Conservation (phyloP, 1,284 basidiomycete genomes). For the Xanthoconium separans region DNA sequence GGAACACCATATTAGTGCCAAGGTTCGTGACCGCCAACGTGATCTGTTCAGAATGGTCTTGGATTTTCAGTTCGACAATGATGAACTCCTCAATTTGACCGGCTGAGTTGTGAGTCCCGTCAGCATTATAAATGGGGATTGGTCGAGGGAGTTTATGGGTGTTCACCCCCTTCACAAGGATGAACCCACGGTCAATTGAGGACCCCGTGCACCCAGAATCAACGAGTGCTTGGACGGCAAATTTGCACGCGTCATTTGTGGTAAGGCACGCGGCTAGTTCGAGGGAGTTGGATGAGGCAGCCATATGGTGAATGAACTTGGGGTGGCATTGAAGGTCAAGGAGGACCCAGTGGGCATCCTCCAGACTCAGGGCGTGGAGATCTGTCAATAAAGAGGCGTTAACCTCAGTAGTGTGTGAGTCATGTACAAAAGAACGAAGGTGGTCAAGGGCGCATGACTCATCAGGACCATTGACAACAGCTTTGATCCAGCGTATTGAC, state of each 20-base stretch:
- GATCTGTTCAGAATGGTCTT: neutral
- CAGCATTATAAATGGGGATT: neutral
- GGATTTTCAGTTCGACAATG: neutral
- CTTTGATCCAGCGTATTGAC: too few species aligned
- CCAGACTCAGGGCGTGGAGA: too few species aligned
- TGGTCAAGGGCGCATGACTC: too few species aligned
- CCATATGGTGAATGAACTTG: neutral
- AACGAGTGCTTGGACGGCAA: neutral
- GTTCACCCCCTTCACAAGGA: neutral
- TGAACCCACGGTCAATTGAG: neutral
- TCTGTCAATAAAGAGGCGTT: too few species aligned
- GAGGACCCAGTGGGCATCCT: too few species aligned
- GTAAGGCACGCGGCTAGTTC: neutral
- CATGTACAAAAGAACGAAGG: too few species aligned
- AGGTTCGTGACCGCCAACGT: neutral
- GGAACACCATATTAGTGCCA: neutral
- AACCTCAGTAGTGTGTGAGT: too few species aligned
- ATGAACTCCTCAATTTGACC: neutral
- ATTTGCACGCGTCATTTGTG: neutral
- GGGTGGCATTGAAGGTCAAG: too few species aligned
- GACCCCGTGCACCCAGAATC: neutral
- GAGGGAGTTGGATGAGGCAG: neutral
- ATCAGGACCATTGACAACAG: too few species aligned
- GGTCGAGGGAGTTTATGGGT: neutral
- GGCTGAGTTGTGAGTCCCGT: neutral